phyloP scores from a whole-genome alignment of 1,139 yeast genomes.

The Geotrichum bryndzae region DNA sequence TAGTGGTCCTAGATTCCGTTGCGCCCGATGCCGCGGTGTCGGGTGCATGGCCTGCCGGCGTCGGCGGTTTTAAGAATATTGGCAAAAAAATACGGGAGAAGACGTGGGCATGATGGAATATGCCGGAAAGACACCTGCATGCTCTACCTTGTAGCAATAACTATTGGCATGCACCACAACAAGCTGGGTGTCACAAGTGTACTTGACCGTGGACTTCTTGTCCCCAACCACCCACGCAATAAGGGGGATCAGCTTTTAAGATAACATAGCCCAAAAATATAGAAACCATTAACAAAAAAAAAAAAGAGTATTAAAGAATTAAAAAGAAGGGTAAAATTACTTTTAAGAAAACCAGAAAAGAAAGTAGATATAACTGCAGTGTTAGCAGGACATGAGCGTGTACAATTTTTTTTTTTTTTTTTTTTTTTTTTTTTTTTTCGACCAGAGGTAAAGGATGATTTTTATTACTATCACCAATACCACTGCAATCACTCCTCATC shows the following conservation, averaged over 20 bases:
- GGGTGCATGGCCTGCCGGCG: constrained; percentile 51
- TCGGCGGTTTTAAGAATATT: not conserved
- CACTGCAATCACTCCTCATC: not conserved
- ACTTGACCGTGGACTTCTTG: constrained; percentile 23
- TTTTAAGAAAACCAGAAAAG: no score
- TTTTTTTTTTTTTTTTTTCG: not conserved
- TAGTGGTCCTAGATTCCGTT: constrained; percentile 1
- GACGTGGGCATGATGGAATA: not conserved
- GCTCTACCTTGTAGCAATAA: no score
- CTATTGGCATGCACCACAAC: no score
- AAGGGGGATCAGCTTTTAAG: constrained; percentile 47
- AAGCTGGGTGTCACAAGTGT: not conserved
- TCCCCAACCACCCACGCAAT: no score
- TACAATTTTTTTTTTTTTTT: not conserved
- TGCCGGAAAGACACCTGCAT: not conserved
- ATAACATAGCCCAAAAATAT: not conserved
- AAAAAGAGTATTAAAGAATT: no score
- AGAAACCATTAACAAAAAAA: no score
- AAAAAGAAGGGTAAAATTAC: no score
- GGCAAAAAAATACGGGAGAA: no score
- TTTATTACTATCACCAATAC: not conserved
- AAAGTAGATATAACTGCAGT: no score
- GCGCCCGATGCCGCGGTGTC: constrained; percentile 21
- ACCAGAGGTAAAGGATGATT: no score
- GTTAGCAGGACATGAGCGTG: not conserved